Base-by-base conservation (phyloP, 2,329 filamentous ascomycete species). In the Colletotrichum karsti region DNA sequence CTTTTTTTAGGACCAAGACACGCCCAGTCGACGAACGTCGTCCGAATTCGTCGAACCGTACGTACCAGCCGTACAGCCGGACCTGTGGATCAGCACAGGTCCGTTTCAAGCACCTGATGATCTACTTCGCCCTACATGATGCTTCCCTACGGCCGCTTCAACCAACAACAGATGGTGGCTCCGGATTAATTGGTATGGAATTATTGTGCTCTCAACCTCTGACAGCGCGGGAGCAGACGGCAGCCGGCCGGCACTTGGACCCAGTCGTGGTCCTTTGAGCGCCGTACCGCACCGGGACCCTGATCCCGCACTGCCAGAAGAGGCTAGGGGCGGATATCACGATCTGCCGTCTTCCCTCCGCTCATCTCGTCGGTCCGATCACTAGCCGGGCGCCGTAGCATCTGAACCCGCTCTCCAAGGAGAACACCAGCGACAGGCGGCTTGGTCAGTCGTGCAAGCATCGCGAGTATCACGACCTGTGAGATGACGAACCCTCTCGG, bases 1-100 rank as follows among this genome's bases (percentile, higher is more conserved):
- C 37, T 53, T 53, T 58, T 54, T 48, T 58, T 63, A 63, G 60
- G 37, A 37, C 22, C 53, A 46, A 50, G 56, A 26, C 15, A 28
- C 10, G 13, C 2, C 18, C 26, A 20, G 15, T 44, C 37, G 53
- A 46, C 5, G 9, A 63, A 58, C 26, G 20, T 57, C 59, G 44
- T 63, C 60, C 39, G 44, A 67, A 42, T 20, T 37, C 8, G 46
- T 54, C 55, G 22, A 35, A 20, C n/a, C n/a, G n/a, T n/a, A n/a
- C 41, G 39, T 37, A 13, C 28, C 42, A 51, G n/a, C 26, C 26
- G 22, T 35, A 30, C 59, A n/a, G n/a, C n/a, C n/a, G n/a, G n/a
- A n/a, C 44, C 39, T 33, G 60, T 50, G 28, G 37, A 54, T 65
- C 53, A 22, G 13, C 30, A 68, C 12, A 10, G 18, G 46, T 48